Conservation (phyloP, 108 stramenopile genomes). For the Cyclotella sp. region DNA sequence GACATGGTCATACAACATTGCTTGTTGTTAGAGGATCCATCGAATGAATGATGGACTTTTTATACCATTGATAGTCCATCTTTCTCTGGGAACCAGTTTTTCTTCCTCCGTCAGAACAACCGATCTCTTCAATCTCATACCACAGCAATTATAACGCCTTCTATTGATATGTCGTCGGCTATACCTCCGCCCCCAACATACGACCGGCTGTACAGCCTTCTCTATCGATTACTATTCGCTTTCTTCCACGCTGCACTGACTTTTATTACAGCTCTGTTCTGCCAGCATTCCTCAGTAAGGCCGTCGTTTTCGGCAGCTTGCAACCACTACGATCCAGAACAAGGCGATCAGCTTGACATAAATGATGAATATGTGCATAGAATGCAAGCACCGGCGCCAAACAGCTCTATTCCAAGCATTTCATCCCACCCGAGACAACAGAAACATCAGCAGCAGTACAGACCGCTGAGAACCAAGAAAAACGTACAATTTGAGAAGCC, state of each 20-base stretch:
- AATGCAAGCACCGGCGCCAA: neutral
- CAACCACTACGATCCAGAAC: neutral
- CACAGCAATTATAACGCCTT: neutral
- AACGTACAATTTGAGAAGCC: slow-evolving; percentile 2
- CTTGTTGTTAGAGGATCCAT: too few species aligned
- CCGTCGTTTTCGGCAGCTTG: neutral
- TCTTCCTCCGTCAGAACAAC: neutral
- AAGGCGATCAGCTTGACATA: neutral
- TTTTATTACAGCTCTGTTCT: slow-evolving; percentile 1
- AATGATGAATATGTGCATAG: neutral
- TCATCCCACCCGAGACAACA: too few species aligned
- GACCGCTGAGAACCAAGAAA: neutral
- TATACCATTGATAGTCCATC: too few species aligned
- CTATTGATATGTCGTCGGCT: neutral
- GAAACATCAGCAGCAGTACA: too few species aligned
- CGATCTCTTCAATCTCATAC: neutral
- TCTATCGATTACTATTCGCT: neutral
- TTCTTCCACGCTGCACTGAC: neutral
- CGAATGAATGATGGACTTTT: too few species aligned
- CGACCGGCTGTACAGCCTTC: neutral
- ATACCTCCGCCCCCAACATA: neutral
- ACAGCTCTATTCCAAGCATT: neutral
- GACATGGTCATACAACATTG: too few species aligned
- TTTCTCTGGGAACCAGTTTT: neutral
- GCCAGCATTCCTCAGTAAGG: neutral